Evolutionary conservation across 176 grass and related monocot genomes (phyloP), one percentile per base, ranked within the genome.

Genomic region (Rhynchospora breviuscula): DNA sequence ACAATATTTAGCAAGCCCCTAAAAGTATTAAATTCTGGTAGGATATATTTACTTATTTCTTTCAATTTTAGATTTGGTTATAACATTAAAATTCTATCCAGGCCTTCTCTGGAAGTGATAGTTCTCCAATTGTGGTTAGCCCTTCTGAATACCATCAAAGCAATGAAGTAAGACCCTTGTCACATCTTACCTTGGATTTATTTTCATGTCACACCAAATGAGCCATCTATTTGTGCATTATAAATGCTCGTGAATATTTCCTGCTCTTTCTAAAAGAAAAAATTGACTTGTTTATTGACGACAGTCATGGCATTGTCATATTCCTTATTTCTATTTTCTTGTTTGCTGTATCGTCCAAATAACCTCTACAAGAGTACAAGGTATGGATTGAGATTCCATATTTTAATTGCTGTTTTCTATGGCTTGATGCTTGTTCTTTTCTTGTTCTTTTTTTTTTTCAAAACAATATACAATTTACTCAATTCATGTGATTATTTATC

Each of bases 101-200:
- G 94, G 85, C 83, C 78, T 87, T 94, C 79, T 58, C 90, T 79
- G 92, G 86, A 69, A 88, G 79, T 10, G 87, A 91, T 73, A 92
- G 68, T 87, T 92, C 92, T 89, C 85, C 94, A 19, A 56, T 90
- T 9, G 85, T 88, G 48, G 87, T 79, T 81, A 89, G 85, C 87
- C 83, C 88, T 72, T 90, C 90, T 58, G 94, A 84, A 85, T 94
- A 94, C 58, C 83, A 67, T 49, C 87, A 88, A 86, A 78, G 83
- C 54, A 85, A 89, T n/a, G 87, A 90, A 90, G 94, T 94, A 88
- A 86, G 11, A 83, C 10, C 51, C 60, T 17, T 23, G 57, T 78
- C 81, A 64, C 23, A 29, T 13, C 25, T 68, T 35, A 9, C 6
- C 15, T 25, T 75, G 71, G 19, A 75, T 75, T 52, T 25, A 10